These are phyloP conservation scores for Pisolithus orientalis DNA, from an alignment of 768 basidiomycete genomes.

Conservation along the genomic window DNA sequence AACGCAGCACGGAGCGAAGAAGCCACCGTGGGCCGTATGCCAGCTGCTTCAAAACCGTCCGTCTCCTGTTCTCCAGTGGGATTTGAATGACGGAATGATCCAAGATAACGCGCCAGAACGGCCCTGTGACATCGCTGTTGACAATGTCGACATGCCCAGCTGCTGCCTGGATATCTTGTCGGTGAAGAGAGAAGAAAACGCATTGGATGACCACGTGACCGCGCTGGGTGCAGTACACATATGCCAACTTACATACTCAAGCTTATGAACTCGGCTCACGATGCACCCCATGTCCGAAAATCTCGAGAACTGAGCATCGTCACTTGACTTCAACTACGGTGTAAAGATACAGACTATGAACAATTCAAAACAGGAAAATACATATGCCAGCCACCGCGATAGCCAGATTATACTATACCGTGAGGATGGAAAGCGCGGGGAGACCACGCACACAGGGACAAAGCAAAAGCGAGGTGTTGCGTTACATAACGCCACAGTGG, in stretches of 20 bases:
- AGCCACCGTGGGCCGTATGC: slow-evolving; percentile 44
- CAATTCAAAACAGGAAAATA: slow-evolving; percentile 1
- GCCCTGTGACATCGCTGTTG: slow-evolving; percentile 17
- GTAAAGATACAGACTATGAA: slow-evolving; percentile 9
- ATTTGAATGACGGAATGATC: slow-evolving; percentile 7
- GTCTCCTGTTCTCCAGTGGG: neutral
- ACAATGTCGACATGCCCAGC: neutral
- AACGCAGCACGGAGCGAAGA: slow-evolving; percentile 52
- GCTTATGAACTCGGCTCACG: too few species aligned
- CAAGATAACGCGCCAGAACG: slow-evolving; percentile 18
- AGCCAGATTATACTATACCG: slow-evolving; percentile 3
- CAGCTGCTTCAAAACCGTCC: slow-evolving; percentile 43
- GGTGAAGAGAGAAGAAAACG: slow-evolving; percentile 10
- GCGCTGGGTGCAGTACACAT: too few species aligned
- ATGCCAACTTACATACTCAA: too few species aligned
- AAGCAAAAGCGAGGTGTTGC: neutral
- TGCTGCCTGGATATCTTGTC: neutral
- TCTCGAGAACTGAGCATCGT: too few species aligned
- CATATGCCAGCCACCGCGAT: slow-evolving; percentile 3
- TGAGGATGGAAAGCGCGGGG: slow-evolving; percentile 24
- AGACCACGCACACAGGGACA: neutral
- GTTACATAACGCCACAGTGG: slow-evolving; percentile 4
- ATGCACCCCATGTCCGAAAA: too few species aligned
- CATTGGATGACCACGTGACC: slow-evolving; percentile 7
- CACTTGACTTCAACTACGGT: neutral